Evolutionary conservation across 2,329 filamentous ascomycete species (phyloP).

Genomic region (Diaporthe australafricana): DNA sequence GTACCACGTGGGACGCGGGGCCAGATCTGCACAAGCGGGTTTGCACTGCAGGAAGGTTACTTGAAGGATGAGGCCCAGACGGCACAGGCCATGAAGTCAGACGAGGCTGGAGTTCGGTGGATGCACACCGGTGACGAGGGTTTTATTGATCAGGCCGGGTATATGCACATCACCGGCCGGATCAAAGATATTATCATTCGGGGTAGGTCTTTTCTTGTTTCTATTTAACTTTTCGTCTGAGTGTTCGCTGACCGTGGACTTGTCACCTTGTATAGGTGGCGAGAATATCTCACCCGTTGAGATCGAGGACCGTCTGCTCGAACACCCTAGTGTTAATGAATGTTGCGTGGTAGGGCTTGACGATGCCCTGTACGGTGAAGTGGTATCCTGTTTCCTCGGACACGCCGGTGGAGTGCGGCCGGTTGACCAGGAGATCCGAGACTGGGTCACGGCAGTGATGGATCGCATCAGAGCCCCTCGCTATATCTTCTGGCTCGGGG

Average conservation of each 20-base stretch:
- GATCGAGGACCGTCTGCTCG: constrained; percentile 1
- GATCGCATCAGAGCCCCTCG: neutral
- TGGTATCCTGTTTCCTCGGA: constrained; percentile 1
- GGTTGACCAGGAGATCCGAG: neutral
- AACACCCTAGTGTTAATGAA: neutral
- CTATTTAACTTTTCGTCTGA: neutral
- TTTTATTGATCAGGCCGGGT: constrained; percentile 57
- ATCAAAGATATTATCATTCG: constrained; percentile 59
- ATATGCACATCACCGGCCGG: constrained; percentile 69
- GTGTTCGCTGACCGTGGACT: neutral
- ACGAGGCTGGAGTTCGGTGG: constrained; percentile 59
- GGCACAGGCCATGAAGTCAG: constrained; percentile 42
- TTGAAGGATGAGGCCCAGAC: constrained; percentile 63
- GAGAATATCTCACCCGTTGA: constrained; percentile 7
- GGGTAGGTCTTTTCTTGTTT: neutral
- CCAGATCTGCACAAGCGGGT: constrained; percentile 74
- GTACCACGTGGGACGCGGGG: constrained; percentile 67
- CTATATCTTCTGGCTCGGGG: constrained; percentile 11
- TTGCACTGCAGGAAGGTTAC: constrained; percentile 69
- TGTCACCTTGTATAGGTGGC: neutral
- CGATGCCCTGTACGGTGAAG: constrained; percentile 1
- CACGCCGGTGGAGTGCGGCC: neutral
- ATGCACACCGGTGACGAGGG: constrained; percentile 67
- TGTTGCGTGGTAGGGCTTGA: neutral
- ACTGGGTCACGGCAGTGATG: constrained; percentile 2